Base-by-base conservation (phyloP, 2,329 filamentous ascomycete species). In the Celoporthe dispersa region DNA sequence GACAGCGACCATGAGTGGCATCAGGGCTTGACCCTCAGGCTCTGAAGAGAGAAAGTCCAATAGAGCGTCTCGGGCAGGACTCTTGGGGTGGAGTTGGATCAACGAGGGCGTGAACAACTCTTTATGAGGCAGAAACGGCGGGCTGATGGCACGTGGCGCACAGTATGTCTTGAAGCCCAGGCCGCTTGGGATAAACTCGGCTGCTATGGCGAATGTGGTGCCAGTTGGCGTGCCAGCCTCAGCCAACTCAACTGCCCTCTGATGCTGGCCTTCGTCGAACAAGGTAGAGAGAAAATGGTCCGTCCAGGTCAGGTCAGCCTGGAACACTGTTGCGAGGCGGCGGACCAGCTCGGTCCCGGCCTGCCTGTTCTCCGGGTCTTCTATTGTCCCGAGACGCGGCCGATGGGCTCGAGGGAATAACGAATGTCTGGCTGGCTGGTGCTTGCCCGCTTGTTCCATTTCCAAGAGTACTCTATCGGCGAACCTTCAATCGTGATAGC, bases 381-480 rank as follows among this genome's bases (percentile, higher is more conserved):
- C 7, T 37, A 11, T 14, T 12, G 57, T 35, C 9, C 57, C 2
- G 55, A 31, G 31, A 5, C 19, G 19, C 8, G 33, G 33, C 57
- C 33, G 33, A 60, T n/a, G 33, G 57, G 57, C 19, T 60, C 57
- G 2, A 60, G 57, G 31, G 57, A 60, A n/a, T 60, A 60, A 8
- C 57, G 57, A 8, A 60, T 60, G 33, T 60, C 33, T 8, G 57
- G 57, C 33, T 60, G 57, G 57, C 57, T 60, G 57, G 16, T 11
- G 16, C 19, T 1, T 33, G 57, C 19, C 19, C 33, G 57, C 57
- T 60, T 60, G 33, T 60, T 60, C 57, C 33, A 60, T n/a, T 60
- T 60, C 57, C 57, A 60, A 3, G 57, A 60, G 33, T 60, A 60
- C 22, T 60, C 57, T n/a, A 60, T 60, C 5, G 57, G 57, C 33